Evolutionary conservation across 2,329 filamentous ascomycete species (phyloP).

Genomic region (Metarhizium anisopliae): DNA sequence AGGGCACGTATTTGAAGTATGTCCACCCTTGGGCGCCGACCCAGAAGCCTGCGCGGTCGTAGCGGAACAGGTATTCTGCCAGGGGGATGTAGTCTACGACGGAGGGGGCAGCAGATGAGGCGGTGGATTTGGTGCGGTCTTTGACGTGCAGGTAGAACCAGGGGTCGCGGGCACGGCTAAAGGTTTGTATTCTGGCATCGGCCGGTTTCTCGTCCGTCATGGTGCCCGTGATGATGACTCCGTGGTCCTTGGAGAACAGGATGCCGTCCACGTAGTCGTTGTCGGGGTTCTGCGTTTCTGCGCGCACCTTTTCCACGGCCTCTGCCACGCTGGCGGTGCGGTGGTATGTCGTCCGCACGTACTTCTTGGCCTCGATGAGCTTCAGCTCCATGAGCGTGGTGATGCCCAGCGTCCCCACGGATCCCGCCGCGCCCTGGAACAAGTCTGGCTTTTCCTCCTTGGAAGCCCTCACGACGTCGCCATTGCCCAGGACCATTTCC

Average conservation of each 20-base stretch:
- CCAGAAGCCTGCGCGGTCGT: slow-evolving; percentile 70
- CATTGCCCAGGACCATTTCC: slow-evolving; percentile 62
- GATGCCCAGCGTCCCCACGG: slow-evolving; percentile 59
- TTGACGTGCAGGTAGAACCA: slow-evolving; percentile 71
- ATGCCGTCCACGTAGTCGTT: slow-evolving; percentile 71
- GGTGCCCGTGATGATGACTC: slow-evolving; percentile 57
- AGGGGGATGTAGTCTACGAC: slow-evolving; percentile 53
- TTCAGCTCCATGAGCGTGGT: slow-evolving; percentile 58
- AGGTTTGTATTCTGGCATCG: slow-evolving; percentile 38
- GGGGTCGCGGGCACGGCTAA: slow-evolving; percentile 52
- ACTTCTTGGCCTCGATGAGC: slow-evolving; percentile 50
- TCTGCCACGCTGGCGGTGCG: slow-evolving; percentile 39
- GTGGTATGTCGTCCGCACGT: slow-evolving; percentile 55
- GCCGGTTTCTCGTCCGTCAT: slow-evolving; percentile 45
- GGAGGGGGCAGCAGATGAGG: slow-evolving; percentile 2
- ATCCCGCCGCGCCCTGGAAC: slow-evolving; percentile 56
- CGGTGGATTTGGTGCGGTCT: slow-evolving; percentile 26
- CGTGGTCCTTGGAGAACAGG: slow-evolving; percentile 50
- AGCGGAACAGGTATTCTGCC: slow-evolving; percentile 67
- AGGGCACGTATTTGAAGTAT: slow-evolving; percentile 58
- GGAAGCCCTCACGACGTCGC: slow-evolving; percentile 49
- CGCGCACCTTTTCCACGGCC: slow-evolving; percentile 38
- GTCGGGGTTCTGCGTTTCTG: slow-evolving; percentile 31
- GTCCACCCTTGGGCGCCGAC: slow-evolving; percentile 56
- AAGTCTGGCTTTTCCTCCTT: slow-evolving; percentile 38